Percentiles rank a stretch among this genome's conserved stretches.
phyloP scores from a whole-genome alignment of 1,284 basidiomycete genomes.

The Trichosporon asahii region DNA sequence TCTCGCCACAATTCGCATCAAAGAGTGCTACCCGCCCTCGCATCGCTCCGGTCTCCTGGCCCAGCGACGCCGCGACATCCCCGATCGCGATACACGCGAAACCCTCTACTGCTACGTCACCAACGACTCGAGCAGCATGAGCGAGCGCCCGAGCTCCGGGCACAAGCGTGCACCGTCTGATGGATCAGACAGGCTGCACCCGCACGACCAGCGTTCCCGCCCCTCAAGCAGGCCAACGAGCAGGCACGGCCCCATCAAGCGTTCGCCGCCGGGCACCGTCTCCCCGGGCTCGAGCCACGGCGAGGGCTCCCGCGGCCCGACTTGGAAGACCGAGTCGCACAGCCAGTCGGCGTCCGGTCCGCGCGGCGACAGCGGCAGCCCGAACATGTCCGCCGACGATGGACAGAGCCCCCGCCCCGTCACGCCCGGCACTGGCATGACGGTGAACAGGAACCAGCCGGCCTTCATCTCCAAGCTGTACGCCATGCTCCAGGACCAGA shows the following conservation, averaged over 20 bases:
- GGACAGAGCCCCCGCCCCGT: conserved; percentile 21
- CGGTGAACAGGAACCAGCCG: conserved; percentile 43
- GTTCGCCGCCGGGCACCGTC: background rate
- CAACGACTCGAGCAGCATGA: background rate
- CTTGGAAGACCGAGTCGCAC: conserved; percentile 3
- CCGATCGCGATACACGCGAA: background rate
- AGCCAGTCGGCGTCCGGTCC: background rate
- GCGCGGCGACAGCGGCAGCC: background rate
- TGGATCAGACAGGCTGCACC: background rate
- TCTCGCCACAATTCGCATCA: background rate
- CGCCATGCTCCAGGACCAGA: conserved; percentile 51
- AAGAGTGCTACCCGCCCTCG: background rate
- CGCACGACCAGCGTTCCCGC: background rate
- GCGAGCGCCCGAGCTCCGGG: background rate
- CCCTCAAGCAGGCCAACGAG: background rate
- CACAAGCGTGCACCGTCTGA: background rate
- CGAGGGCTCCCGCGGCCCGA: background rate
- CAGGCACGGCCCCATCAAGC: background rate
- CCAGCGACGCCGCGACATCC: background rate
- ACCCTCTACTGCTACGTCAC: background rate
- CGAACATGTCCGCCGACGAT: background rate
- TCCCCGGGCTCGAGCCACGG: background rate
- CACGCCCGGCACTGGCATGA: background rate
- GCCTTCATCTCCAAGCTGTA: conserved; percentile 52
- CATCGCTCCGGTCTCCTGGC: conserved; percentile 5